Evolutionary conservation across 371 early-diverging fungal genomes (phyloP).

Genomic region (Ecytonucleospora hepatopenaei): DNA sequence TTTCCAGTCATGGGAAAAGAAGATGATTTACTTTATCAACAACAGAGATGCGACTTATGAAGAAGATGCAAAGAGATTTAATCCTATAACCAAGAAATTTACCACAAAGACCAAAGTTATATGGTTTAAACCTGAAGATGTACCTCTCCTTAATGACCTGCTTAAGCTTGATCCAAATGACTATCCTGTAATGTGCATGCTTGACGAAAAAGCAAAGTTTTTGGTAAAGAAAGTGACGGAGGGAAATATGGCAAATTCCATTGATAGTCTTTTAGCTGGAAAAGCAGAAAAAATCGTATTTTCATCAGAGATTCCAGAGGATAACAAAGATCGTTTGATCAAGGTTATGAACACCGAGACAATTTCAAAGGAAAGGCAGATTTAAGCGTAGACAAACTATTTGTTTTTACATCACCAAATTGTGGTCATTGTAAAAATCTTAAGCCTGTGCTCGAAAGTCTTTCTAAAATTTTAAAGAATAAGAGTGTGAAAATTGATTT

Average conservation of each 20-base stretch:
- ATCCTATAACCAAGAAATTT: constrained; percentile 2
- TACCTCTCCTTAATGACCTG: background rate
- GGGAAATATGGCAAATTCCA: constrained; percentile 14
- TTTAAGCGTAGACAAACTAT: constrained; percentile 24
- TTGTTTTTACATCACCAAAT: constrained; percentile 35
- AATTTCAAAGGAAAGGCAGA: background rate
- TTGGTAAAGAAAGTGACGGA: constrained; percentile 11
- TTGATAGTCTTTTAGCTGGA: constrained; percentile 16
- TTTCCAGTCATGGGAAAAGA: constrained; percentile 13
- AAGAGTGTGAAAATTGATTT: constrained; percentile 21
- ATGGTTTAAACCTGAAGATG: constrained; percentile 22
- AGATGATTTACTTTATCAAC: constrained; percentile 35
- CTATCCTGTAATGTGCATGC: constrained; percentile 31
- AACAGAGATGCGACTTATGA: background rate
- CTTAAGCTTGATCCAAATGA: constrained; percentile 29
- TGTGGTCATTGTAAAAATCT: constrained; percentile 34
- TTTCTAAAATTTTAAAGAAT: constrained; percentile 9
- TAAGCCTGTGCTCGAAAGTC: constrained; percentile 30
- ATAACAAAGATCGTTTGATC: constrained; percentile 28
- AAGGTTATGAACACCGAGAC: constrained; percentile 36
- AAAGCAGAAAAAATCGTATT: constrained; percentile 11
- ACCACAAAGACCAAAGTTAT: constrained; percentile 22
- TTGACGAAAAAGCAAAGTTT: constrained; percentile 33
- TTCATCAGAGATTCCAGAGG: constrained; percentile 29
- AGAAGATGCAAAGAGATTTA: constrained; percentile 4